Evolutionary conservation across 2,329 filamentous ascomycete species (phyloP).

Genomic region (Coniella vitis): DNA sequence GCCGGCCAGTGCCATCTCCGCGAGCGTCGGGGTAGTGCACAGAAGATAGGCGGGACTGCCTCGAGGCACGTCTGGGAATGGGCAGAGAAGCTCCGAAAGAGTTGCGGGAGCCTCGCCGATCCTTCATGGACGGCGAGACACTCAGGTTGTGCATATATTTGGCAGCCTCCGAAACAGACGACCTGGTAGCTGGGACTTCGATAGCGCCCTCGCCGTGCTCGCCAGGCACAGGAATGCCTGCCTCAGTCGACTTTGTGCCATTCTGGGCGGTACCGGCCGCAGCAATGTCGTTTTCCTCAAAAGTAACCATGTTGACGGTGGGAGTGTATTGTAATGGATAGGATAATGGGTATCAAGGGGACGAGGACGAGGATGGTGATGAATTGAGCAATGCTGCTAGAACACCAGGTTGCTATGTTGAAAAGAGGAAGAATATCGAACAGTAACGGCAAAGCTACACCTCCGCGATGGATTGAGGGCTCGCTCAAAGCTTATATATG

Average conservation of each 20-base stretch:
- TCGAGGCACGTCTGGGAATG: slow-evolving; percentile 60
- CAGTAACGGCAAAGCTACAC: not conserved
- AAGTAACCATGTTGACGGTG: slow-evolving; percentile 10
- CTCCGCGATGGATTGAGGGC: slow-evolving; percentile 3
- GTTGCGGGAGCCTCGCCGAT: slow-evolving; percentile 64
- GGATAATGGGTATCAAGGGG: slow-evolving; percentile 3
- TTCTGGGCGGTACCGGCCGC: slow-evolving; percentile 4
- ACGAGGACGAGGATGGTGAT: not conserved
- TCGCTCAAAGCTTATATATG: slow-evolving; percentile 12
- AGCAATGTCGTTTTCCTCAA: slow-evolving; percentile 1
- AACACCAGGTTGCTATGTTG: not conserved
- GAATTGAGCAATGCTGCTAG: not conserved
- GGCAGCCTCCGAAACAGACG: slow-evolving; percentile 59
- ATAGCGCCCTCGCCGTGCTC: slow-evolving; percentile 46
- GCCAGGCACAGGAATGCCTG: slow-evolving; percentile 33
- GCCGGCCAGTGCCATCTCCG: slow-evolving; percentile 34
- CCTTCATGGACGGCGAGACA: slow-evolving; percentile 58
- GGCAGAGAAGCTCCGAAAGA: slow-evolving; percentile 68
- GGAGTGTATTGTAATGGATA: not conserved
- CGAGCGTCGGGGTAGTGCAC: slow-evolving; percentile 36
- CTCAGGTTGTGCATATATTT: slow-evolving; percentile 70
- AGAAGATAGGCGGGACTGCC: slow-evolving; percentile 60
- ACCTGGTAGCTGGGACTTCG: slow-evolving; percentile 63
- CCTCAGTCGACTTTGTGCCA: slow-evolving; percentile 21
- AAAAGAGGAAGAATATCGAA: slow-evolving; percentile 1